A percentile compares a stretch with the other conserved stretches of the same genome.
Conservation (phyloP, 208 protist species). For the Angomonas desouzai region DNA sequence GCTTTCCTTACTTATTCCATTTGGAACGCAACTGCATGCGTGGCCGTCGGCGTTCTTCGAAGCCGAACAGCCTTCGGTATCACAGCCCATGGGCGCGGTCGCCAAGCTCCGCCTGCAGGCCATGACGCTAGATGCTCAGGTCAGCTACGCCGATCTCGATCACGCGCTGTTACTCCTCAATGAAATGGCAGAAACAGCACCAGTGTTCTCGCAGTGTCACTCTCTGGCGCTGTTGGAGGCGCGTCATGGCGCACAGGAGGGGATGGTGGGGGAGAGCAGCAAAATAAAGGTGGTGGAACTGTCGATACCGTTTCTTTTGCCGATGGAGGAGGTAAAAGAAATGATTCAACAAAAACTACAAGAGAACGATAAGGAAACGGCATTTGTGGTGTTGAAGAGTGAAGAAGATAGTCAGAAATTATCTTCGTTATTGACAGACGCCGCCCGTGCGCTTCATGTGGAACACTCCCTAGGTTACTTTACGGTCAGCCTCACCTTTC, state of each 20-base stretch:
- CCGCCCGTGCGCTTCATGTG: conserved; percentile 40
- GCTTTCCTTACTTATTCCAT: conserved; percentile 62
- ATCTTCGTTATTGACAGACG: not conserved
- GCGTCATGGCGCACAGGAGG: conserved; percentile 24
- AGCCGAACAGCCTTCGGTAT: not conserved
- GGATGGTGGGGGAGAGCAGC: conserved; percentile 34
- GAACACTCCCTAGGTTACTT: conserved; percentile 63
- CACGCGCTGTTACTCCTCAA: conserved; percentile 66
- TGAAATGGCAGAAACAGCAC: conserved; percentile 64
- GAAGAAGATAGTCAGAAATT: not conserved
- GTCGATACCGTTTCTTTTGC: conserved; percentile 13
- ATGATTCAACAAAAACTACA: not conserved
- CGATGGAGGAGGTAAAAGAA: conserved; percentile 9
- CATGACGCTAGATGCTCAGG: conserved; percentile 71
- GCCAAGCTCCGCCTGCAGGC: conserved; percentile 55
- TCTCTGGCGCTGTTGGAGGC: conserved; percentile 31
- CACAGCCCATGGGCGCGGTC: conserved; percentile 24
- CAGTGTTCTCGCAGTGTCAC: conserved; percentile 69
- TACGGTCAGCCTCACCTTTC: conserved; percentile 31
- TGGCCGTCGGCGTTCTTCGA: conserved; percentile 54
- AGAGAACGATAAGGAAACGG: not conserved
- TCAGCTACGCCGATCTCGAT: conserved; percentile 53
- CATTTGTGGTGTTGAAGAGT: not conserved
- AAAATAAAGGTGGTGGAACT: conserved; percentile 33
- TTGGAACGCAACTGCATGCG: conserved; percentile 47